Percentiles rank a stretch among this genome's conserved stretches.
phyloP scores from a whole-genome alignment of 257 asterid genomes.

The Solanum paucissectum region DNA sequence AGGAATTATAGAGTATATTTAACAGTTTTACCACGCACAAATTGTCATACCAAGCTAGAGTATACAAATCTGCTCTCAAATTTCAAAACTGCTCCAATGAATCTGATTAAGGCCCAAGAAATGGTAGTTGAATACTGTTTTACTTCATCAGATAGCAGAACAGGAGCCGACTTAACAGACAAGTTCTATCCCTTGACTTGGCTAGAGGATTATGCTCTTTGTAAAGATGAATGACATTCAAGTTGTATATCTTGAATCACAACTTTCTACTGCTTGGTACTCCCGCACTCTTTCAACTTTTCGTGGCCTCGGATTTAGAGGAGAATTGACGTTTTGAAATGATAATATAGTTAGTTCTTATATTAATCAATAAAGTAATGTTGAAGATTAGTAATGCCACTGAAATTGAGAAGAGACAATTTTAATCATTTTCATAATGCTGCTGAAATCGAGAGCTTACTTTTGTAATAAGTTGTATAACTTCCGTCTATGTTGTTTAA shows the following conservation, averaged over 20 bases:
- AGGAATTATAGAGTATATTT: not conserved
- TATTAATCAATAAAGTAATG: not conserved
- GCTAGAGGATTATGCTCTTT: not conserved
- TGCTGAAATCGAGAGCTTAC: not conserved
- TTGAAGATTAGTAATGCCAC: not conserved
- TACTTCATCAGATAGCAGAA: not conserved
- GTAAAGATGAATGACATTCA: not conserved
- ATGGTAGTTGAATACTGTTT: not conserved
- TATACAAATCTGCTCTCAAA: not conserved
- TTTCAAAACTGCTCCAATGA: not conserved
- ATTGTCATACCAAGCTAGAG: not conserved
- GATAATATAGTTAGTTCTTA: not conserved
- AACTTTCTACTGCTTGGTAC: not conserved
- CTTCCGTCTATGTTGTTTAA: not conserved
- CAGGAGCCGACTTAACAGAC: not conserved
- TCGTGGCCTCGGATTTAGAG: not conserved
- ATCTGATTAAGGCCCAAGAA: not conserved
- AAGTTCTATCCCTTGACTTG: not conserved
- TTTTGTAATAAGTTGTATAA: not conserved
- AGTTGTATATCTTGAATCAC: not conserved
- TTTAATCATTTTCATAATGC: not conserved
- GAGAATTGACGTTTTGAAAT: not conserved
- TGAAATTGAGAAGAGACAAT: not conserved
- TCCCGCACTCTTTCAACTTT: not conserved
- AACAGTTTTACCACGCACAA: not conserved